A percentile compares a stretch with the other conserved stretches of the same genome.
Conservation (phyloP, 495 filamentous ascomycete species). For the Cetradonia linearis region DNA sequence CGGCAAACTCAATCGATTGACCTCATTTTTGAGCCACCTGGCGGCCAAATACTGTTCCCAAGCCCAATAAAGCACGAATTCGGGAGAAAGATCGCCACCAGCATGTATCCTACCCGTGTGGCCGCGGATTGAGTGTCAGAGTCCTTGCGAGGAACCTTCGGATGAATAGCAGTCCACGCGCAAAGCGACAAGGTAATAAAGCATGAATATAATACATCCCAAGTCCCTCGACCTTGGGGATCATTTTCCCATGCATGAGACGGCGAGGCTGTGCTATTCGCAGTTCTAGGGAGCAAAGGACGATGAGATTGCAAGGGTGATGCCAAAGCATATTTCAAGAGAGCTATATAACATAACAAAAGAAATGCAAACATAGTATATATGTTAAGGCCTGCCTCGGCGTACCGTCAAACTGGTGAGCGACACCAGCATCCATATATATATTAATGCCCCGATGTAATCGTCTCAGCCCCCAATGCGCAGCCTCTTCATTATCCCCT, state of each 20-base stretch:
- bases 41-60: constrained; percentile 14
- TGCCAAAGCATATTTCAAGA: background rate
- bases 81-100: constrained; percentile 18
- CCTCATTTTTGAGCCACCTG: background rate
- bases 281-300: background rate
- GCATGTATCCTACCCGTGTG: constrained; percentile 6
- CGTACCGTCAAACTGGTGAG: too few species aligned
- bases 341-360: too few species aligned
- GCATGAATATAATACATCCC: constrained; percentile 27
- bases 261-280: background rate
- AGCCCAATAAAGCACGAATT: constrained; percentile 15
- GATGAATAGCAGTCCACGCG: constrained; percentile 27
- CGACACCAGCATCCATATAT: too few species aligned
- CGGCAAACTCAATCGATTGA: background rate
- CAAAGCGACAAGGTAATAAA: constrained; percentile 28
- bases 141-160: constrained; percentile 24
- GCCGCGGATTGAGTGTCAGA: background rate
- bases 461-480: background rate
- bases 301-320: background rate
- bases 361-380: background rate
- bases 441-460: background rate
- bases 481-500: background rate
- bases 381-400: background rate
- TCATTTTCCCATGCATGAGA: constrained; percentile 21
- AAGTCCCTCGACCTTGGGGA: constrained; percentile 28